Base-by-base conservation (phyloP, 2,329 filamentous ascomycete genomes). In the Ceratocystis eucalypticola region DNA sequence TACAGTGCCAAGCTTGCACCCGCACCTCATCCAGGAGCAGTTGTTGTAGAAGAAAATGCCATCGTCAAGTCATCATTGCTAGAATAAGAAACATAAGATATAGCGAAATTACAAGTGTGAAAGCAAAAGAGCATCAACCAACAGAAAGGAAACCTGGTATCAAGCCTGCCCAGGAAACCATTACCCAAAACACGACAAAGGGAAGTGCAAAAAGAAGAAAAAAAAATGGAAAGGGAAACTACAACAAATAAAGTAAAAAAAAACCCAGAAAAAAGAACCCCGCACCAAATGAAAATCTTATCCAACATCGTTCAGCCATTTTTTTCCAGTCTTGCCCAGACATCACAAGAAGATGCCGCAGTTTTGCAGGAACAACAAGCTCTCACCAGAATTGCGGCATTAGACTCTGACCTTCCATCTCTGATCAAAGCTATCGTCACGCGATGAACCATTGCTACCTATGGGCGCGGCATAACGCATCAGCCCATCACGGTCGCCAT, bases 391-490 rank as follows among this genome's bases (percentile, higher is more conserved):
- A 8, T 8, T 15, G 17, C n/a, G 25, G 55, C 8, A 22, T 59
- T 8, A 22, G 25, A 6, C 55, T 33, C 12, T 6, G 28, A 17
- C 12, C 12, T n/a, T 28, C 55, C 55, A 59, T 30, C 55, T 28
- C 25, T 30, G 17, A 20, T 44, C 57, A 28, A 66, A 59, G 15
- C 20, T 50, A 15, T 37, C 6, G 7, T 55, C 64, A 20, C 53
- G 45, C 37, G 37, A 25, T 10, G 12, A 25, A 12, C 62, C 45
- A 53, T 65, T 46, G 10, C 46, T 28, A 1, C 71, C 70, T 5
- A 75, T 71, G 7, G 77, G 75, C 57, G 76, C 77, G 1, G 76
- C 75, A 53, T 73, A 70, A 8, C 66, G 55, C 8, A 78, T 71
- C 10, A 79, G 72, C 64, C 71, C 73, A 68, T 72, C 74, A 45